Base-by-base conservation (phyloP, 2,329 filamentous ascomycete genomes). In the Coniochaeta pulveracea region DNA sequence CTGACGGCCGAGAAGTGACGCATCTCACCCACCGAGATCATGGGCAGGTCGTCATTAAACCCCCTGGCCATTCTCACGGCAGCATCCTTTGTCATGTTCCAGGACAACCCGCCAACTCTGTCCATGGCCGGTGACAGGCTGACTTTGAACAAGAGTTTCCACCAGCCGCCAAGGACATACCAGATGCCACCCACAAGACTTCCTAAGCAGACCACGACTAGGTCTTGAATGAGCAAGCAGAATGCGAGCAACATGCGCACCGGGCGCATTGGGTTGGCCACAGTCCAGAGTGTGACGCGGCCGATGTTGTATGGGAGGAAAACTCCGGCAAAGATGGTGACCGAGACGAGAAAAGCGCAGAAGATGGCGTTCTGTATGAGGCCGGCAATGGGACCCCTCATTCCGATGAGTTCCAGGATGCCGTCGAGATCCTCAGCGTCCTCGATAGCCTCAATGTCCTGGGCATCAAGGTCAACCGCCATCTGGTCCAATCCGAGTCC, bases 341-440 rank as follows among this genome's bases (percentile, higher is more conserved):
- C 73, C 1, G 84, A 82, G 10, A 98, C 85, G 18, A 98, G 68
- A 28, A 96, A 80, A 6, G 83, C 80, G 51, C 89, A 94, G 56
- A 98, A 98, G 11, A 95, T 77, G 35, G 84, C 86, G 45, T 98
- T 98, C 49, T 98, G 91, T 44, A 96, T 76, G 5, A 98, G 69
- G 3, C 85, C 86, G 10, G 81, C 80, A 3, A 98, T 67, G 1
- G 91, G 91, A 0, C 91, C 91, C 48, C 93, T 85, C 82, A 98
- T 93, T 23, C 91, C 91, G 38, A 98, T 81, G 11, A 98, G 72
- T 54, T 98, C 91, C 64, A 98, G 77, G 34, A 98, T 84, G 1
- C 91, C 91, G 52, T 98, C 91, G 11, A 98, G 76, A 49, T 98
- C 91, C 56, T 98, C 91, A 8, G 83, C 83, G 44, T 95, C 82